Evolutionary conservation across 2,329 filamentous ascomycete species (phyloP), one percentile per base, ranked within the genome.

Genomic region (Aspergillus phoenicis): DNA sequence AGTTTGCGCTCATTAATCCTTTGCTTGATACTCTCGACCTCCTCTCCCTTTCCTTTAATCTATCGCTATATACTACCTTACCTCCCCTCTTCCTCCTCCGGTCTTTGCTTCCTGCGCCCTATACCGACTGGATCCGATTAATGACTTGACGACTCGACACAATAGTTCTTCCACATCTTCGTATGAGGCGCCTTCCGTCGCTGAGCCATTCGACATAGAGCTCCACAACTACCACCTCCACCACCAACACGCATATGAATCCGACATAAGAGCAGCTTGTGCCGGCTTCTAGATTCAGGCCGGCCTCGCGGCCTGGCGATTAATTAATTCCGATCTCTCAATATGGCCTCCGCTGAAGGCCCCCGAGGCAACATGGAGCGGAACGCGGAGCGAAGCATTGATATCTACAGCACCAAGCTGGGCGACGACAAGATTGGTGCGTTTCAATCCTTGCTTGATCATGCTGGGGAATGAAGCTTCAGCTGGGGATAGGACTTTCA

Each of bases 371-470:
- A 63, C 60, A 78, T 80, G 73, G 79, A 81, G 70, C 74, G 77
- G 65, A 70, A 64, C 59, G 78, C 79, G 73, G 79, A 81, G 70
- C 74, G 77, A 61, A 80, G 77, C 58, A 81, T 82, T 62, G 82
- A 84, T 66, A 74, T 80, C 57, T 83, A 80, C 68, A 80, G 80
- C 64, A 76, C 71, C 60, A 81, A 80, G 74, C 76, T 84, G 63
- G 76, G 75, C 53, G 81, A 83, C 68, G 73, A 78, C 59, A 78
- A 77, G 68, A 72, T 80, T 59, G 81, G 81, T 83, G 78, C 60
- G 77, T 70, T 58, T 28, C n/a, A 26, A 3, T 24, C 2, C 15
- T 11, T 11, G 33, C 13, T 20, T 8, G 11, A n/a, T 36, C 10
- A n/a, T 6, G 38, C 0, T 36, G 11, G 47, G 11, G 28, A 33